Evolutionary conservation across 176 grass and related monocot species (phyloP).

Genomic region (Olyra latifolia): DNA sequence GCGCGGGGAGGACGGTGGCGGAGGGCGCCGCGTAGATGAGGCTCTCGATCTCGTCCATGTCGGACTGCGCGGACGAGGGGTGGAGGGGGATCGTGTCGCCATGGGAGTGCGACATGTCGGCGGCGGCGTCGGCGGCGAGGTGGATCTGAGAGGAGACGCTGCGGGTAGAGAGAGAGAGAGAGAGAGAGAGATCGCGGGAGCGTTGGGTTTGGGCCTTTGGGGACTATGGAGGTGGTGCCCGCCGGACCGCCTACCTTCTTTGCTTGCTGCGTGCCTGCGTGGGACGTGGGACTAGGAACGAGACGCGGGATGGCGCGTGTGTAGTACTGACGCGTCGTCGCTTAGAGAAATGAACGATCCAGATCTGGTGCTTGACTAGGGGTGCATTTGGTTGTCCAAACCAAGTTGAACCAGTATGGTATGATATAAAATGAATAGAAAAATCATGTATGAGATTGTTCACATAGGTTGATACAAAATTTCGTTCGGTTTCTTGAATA

Average conservation of each 20-base stretch:
- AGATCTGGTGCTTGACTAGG: not conserved
- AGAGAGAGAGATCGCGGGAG: conserved; percentile 43
- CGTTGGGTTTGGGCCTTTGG: not conserved
- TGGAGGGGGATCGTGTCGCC: conserved; percentile 94
- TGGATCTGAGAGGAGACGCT: conserved; percentile 36
- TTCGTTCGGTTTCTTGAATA: too few relatives aligned
- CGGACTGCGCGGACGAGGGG: conserved; percentile 89
- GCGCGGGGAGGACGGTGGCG: conserved; percentile 75
- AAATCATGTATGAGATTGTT: too few relatives aligned
- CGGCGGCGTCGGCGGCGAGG: conserved; percentile 16
- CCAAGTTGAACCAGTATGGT: too few relatives aligned
- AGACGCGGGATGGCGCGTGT: conserved; percentile 18
- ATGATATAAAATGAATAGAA: too few relatives aligned
- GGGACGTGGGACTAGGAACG: not conserved
- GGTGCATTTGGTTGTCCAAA: too few relatives aligned
- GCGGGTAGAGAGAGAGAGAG: not conserved
- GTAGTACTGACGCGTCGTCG: not conserved
- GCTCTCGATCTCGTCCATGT: conserved; percentile 99
- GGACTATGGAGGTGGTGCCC: not conserved
- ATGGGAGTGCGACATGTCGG: conserved; percentile 71
- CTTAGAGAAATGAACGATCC: not conserved
- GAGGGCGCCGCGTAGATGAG: conserved; percentile 79
- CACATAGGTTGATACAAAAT: too few relatives aligned
- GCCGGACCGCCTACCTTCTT: conserved; percentile 4
- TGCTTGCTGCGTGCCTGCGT: not conserved